phyloP scores from a whole-genome alignment of 2,329 filamentous ascomycete species.

The Trichoderma koningii region DNA sequence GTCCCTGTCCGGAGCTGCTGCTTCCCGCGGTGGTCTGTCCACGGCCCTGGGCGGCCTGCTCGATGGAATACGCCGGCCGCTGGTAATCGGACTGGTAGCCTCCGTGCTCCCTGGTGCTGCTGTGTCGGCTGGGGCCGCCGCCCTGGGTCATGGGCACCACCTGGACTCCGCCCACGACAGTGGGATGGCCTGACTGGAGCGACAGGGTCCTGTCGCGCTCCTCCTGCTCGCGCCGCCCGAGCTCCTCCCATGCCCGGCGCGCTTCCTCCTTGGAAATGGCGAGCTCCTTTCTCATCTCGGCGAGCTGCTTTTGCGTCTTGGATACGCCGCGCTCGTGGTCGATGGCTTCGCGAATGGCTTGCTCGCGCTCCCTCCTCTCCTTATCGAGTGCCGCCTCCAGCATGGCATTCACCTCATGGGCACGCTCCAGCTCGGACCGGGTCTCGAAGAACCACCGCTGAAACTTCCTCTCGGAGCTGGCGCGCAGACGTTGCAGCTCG shows the following conservation, averaged over 20 bases:
- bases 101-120: conserved; percentile 45
- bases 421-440: conserved; percentile 79
- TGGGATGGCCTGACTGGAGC: conserved; percentile 84
- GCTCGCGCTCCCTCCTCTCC: conserved; percentile 70
- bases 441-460: conserved; percentile 99
- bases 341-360: conserved; percentile 66
- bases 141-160: conserved; percentile 85
- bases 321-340: conserved; percentile 71
- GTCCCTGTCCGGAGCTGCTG: conserved; percentile 29
- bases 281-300: conserved; percentile 89
- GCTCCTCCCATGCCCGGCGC: conserved; percentile 92
- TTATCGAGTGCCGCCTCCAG: conserved; percentile 74
- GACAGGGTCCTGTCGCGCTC: conserved; percentile 84
- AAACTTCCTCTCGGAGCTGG: conserved; percentile 95
- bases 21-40: conserved; percentile 38
- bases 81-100: conserved; percentile 40
- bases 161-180: conserved; percentile 87
- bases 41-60: conserved; percentile 46
- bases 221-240: conserved; percentile 89
- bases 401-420: conserved; percentile 78
- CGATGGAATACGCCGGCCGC: conserved; percentile 38
- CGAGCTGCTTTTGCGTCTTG: conserved; percentile 75
- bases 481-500: conserved; percentile 87
- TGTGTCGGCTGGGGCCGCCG: conserved; percentile 55
- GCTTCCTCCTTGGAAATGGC: conserved; percentile 96